phyloP scores from a whole-genome alignment of 495 filamentous ascomycete species.

The Aspergillus olivimuriae region DNA sequence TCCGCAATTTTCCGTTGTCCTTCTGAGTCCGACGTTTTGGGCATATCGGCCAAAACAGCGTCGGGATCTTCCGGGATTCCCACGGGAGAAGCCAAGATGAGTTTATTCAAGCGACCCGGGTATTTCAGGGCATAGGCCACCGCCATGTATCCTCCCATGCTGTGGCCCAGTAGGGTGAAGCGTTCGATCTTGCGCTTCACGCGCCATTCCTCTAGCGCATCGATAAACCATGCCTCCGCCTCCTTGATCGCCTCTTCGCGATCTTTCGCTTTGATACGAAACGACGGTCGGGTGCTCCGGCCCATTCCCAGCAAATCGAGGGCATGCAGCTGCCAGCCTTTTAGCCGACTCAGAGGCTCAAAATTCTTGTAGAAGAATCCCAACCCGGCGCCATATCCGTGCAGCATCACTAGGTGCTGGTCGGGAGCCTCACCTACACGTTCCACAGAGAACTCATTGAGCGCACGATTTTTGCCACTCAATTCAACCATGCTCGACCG shows the following conservation, averaged over 20 bases:
- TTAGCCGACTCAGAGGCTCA: slow-evolving; percentile 67
- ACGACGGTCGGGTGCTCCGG: slow-evolving; percentile 75
- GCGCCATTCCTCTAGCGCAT: slow-evolving; percentile 94
- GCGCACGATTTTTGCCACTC: slow-evolving; percentile 72
- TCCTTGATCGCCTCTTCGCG: slow-evolving; percentile 76
- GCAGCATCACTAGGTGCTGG: slow-evolving; percentile 91
- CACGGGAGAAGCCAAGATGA: slow-evolving; percentile 89
- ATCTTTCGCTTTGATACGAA: slow-evolving; percentile 76
- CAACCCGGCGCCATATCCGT: slow-evolving; percentile 92
- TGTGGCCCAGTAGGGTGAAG: slow-evolving; percentile 90
- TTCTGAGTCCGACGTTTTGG: slow-evolving; percentile 66
- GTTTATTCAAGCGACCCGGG: slow-evolving; percentile 86
- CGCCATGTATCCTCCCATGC: slow-evolving; percentile 87
- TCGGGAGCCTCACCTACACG: slow-evolving; percentile 67
- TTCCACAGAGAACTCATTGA: slow-evolving; percentile 93
- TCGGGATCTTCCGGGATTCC: slow-evolving; percentile 95
- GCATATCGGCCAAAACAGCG: slow-evolving; percentile 74
- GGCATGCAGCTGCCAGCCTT: slow-evolving; percentile 86
- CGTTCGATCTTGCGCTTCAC: slow-evolving; percentile 79
- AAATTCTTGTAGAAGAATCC: slow-evolving; percentile 99
- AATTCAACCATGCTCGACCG: slow-evolving; percentile 77
- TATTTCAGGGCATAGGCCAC: slow-evolving; percentile 96
- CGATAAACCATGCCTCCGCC: slow-evolving; percentile 93
- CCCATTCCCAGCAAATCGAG: slow-evolving; percentile 95
- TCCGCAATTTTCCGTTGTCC: slow-evolving; percentile 54